These are phyloP conservation scores for Fraxinus cuspidata DNA, from an alignment of 257 asterid species.

Conservation along the genomic window DNA sequence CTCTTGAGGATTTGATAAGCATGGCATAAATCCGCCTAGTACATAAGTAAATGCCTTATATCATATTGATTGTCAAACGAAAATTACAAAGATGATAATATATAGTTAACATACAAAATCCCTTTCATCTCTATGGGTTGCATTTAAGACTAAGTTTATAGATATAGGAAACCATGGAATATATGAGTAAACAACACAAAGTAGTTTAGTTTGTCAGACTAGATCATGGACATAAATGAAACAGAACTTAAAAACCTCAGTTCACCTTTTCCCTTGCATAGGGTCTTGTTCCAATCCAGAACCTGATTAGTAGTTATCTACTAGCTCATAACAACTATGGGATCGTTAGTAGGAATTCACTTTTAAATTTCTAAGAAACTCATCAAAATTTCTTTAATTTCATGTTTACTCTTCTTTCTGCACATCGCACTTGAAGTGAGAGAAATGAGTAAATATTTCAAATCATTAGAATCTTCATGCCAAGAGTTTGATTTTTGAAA, in stretches of 20 bases:
- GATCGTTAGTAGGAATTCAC: neutral
- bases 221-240: neutral
- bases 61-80: conserved; percentile 21
- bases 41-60: conserved; percentile 27
- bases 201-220: neutral
- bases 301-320: no score
- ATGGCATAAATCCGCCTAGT: conserved; percentile 90
- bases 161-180: neutral
- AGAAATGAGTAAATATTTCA: neutral
- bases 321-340: neutral
- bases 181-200: neutral
- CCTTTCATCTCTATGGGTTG: neutral
- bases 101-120: neutral
- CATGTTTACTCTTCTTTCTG: neutral
- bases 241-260: neutral
- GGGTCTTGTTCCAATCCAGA: neutral
- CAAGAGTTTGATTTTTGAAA: neutral
- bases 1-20: conserved; percentile 82
- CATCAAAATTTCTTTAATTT: neutral
- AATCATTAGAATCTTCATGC: neutral
- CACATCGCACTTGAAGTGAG: neutral
- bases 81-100: neutral
- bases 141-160: neutral
- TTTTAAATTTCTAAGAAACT: neutral
- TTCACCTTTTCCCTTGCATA: neutral